Conservation (phyloP, 345 rosid genomes). For the Salix viminalis region DNA sequence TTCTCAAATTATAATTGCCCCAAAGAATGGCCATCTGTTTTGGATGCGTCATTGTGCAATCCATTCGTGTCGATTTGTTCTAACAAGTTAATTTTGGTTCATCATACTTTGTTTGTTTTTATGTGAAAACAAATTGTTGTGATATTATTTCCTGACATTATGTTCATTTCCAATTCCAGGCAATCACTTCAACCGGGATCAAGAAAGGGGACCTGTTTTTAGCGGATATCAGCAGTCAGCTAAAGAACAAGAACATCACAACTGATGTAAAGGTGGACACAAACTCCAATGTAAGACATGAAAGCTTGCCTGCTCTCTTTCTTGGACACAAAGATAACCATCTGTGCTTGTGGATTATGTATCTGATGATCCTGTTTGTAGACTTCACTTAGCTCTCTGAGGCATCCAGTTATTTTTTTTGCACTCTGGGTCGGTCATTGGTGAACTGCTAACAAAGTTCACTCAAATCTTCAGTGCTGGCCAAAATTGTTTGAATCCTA, state of each 20-base stretch:
- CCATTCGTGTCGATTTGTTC: neutral
- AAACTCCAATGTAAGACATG: conserved; percentile 52
- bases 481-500: neutral
- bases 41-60: neutral
- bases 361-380: neutral
- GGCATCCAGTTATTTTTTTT: too few relatives aligned
- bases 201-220: conserved; percentile 29
- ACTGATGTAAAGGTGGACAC: conserved; percentile 37
- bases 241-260: conserved; percentile 35
- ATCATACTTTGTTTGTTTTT: neutral
- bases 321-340: neutral
- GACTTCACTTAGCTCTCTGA: neutral
- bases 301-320: neutral
- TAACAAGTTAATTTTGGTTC: neutral
- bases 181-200: conserved; percentile 29
- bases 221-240: conserved; percentile 30
- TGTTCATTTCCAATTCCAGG: conserved; percentile 12
- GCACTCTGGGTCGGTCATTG: too few relatives aligned
- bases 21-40: neutral
- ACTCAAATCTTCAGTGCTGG: neutral
- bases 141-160: neutral
- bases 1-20: neutral
- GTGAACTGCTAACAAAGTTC: neutral
- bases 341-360: neutral
- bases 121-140: neutral